These are phyloP conservation scores for Yamadazyma mexicana DNA, from an alignment of 1,139 yeast genomes.

Conservation along the genomic window DNA sequence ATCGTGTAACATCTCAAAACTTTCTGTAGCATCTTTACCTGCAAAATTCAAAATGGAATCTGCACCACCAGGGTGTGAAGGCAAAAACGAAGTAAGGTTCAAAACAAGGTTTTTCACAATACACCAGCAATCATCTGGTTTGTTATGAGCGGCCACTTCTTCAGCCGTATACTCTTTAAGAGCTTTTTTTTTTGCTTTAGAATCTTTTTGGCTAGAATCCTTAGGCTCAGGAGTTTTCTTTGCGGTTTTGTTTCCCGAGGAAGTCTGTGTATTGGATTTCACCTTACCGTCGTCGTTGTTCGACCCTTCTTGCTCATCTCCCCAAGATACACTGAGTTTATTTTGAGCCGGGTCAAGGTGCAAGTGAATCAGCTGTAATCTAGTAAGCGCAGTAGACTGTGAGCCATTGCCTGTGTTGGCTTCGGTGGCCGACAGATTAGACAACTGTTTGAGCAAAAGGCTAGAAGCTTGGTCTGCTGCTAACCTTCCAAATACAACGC, in stretches of 20 bases:
- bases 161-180: slow-evolving; percentile 45
- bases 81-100: slow-evolving; percentile 76
- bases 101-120: slow-evolving; percentile 81
- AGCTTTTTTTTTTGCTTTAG: neutral
- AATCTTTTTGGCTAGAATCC: too few relatives aligned
- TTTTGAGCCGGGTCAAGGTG: slow-evolving; percentile 45
- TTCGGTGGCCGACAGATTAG: slow-evolving; percentile 10
- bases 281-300: neutral
- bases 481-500: slow-evolving; percentile 77
- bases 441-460: slow-evolving; percentile 31
- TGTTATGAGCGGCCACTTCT: slow-evolving; percentile 66
- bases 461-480: slow-evolving; percentile 52
- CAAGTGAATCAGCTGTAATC: slow-evolving; percentile 44
- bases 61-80: slow-evolving; percentile 89
- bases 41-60: slow-evolving; percentile 73
- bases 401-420: slow-evolving; percentile 6
- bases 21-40: slow-evolving; percentile 88
- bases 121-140: slow-evolving; percentile 77
- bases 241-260: too few relatives aligned
- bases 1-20: slow-evolving; percentile 65
- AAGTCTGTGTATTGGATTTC: too few relatives aligned
- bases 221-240: too few relatives aligned
- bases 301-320: slow-evolving; percentile 7
- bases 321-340: slow-evolving; percentile 33
- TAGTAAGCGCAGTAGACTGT: slow-evolving; percentile 24